Percentiles rank a stretch among this genome's conserved stretches.
Conservation (phyloP, 306 rosid genomes). For the Comarum palustre region DNA sequence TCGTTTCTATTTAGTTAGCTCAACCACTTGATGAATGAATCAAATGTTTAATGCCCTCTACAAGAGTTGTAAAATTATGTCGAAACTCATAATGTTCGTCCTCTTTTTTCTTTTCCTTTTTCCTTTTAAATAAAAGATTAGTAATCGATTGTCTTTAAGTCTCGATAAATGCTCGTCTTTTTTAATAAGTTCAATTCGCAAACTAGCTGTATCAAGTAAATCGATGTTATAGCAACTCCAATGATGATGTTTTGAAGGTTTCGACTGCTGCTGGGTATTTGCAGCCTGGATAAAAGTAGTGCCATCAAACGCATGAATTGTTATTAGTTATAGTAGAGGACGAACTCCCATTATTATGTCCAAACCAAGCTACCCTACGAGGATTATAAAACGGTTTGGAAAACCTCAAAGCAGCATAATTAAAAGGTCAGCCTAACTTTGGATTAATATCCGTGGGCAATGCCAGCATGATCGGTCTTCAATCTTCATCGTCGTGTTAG, state of each 20-base stretch:
- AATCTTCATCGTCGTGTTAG: neutral
- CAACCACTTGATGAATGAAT: neutral
- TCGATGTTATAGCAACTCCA: no score
- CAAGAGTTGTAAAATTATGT: neutral
- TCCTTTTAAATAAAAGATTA: no score
- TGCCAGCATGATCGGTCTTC: slow-evolving; percentile 9
- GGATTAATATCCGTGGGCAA: neutral
- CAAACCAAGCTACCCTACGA: neutral
- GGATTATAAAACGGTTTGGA: neutral
- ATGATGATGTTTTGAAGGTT: neutral
- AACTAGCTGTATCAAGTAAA: neutral
- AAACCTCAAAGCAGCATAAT: slow-evolving; percentile 1
- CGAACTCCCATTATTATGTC: neutral
- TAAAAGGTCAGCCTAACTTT: slow-evolving; percentile 7
- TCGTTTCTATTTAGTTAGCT: neutral
- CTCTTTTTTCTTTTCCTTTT: no score
- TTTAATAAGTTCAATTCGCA: neutral
- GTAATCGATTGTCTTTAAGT: no score
- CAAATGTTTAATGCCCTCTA: neutral
- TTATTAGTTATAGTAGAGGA: neutral
- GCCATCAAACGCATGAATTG: neutral
- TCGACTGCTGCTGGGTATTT: neutral
- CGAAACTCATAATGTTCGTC: neutral
- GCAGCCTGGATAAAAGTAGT: neutral
- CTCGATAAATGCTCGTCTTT: neutral